Evolutionary conservation across 352 stramenopile genomes (phyloP).

Genomic region (Globisporangium barbulae): DNA sequence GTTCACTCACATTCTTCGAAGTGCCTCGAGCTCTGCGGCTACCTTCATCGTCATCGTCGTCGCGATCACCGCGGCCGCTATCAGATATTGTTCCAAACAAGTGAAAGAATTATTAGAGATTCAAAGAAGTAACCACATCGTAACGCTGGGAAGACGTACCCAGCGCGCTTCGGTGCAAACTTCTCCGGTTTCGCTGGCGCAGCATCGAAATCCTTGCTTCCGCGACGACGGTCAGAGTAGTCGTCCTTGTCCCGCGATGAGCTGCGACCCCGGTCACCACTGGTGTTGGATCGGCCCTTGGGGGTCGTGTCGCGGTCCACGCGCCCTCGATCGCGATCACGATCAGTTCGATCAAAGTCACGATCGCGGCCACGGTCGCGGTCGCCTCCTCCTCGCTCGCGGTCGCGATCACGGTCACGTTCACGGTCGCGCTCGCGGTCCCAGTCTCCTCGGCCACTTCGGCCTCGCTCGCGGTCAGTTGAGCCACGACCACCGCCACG

Average conservation of each 20-base stretch:
- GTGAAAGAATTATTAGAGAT: not conserved
- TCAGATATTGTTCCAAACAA: not conserved
- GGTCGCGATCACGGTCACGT: constrained; percentile 34
- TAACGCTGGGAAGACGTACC: constrained; percentile 16
- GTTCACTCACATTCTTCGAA: constrained; percentile 38
- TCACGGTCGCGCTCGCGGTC: constrained; percentile 24
- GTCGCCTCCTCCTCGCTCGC: constrained; percentile 25
- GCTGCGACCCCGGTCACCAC: constrained; percentile 23
- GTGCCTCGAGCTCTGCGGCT: constrained; percentile 28
- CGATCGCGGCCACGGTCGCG: constrained; percentile 28
- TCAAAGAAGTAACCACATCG: not conserved
- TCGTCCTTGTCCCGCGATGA: constrained; percentile 29
- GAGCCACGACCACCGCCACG: constrained; percentile 4
- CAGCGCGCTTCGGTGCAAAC: constrained; percentile 26
- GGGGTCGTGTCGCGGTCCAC: constrained; percentile 29
- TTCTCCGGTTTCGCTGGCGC: constrained; percentile 22
- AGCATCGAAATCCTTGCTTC: constrained; percentile 44
- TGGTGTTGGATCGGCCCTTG: constrained; percentile 31
- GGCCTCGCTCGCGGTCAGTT: constrained; percentile 14
- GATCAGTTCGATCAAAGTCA: constrained; percentile 27
- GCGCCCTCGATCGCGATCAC: constrained; percentile 25
- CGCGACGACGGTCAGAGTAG: constrained; percentile 26
- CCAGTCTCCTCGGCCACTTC: constrained; percentile 20
- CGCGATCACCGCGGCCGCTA: constrained; percentile 31
- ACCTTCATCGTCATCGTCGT: constrained; percentile 58